Conservation (phyloP, 2,329 filamentous ascomycete species). For the Teratosphaeria zuluensis region DNA sequence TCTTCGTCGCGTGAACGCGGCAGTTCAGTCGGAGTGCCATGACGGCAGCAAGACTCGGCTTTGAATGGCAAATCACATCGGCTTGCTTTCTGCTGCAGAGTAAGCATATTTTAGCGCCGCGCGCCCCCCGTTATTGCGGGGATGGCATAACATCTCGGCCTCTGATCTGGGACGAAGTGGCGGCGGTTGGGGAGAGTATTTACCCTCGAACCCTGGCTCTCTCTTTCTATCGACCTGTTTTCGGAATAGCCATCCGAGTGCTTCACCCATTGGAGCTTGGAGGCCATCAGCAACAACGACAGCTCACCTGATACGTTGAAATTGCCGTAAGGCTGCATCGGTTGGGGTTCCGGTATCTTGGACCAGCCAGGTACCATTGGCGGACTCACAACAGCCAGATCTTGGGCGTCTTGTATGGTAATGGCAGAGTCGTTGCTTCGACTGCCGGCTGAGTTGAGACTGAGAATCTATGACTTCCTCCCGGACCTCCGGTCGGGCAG, state of each 20-base stretch:
- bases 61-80: background rate
- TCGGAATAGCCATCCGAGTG: background rate
- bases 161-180: too few species aligned
- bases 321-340: background rate
- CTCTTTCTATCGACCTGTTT: background rate
- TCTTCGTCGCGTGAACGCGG: background rate
- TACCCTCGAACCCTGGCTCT: background rate
- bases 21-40: background rate
- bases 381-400: too few species aligned
- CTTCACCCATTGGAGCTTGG: background rate
- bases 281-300: background rate
- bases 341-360: background rate
- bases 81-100: background rate
- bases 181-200: background rate
- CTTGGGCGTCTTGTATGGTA: background rate
- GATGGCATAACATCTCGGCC: background rate
- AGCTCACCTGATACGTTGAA: background rate
- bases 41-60: background rate
- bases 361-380: background rate
- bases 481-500: slow-evolving; percentile 1
- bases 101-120: background rate
- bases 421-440: background rate
- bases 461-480: slow-evolving; percentile 4
- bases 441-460: slow-evolving; percentile 4
- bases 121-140: background rate